Evolutionary conservation across 345 rosid species (phyloP).

Genomic region (Eucalyptus pumila): DNA sequence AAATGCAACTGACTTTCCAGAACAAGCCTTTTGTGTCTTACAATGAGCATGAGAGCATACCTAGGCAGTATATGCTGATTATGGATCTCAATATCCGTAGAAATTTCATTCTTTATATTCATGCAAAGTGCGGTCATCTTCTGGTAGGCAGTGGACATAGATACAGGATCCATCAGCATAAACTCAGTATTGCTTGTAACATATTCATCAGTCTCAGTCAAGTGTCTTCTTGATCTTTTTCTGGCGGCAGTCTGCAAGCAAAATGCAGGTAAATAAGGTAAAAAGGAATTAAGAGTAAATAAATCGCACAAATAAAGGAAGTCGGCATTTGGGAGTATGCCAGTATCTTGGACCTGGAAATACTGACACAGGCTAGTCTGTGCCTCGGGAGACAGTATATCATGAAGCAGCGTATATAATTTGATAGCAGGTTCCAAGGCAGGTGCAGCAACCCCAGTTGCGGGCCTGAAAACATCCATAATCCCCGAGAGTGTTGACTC

Average conservation of each 20-base stretch:
- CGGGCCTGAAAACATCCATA: constrained; percentile 55
- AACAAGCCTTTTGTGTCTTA: neutral
- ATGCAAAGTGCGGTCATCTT: constrained; percentile 73
- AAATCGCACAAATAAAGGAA: neutral
- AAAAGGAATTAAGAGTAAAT: neutral
- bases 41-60: constrained; percentile 8
- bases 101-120: constrained; percentile 75
- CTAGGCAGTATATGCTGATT: constrained; percentile 86
- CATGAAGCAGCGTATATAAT: constrained; percentile 83
- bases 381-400: constrained; percentile 85
- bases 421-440: constrained; percentile 87
- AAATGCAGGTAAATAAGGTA: neutral
- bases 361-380: constrained; percentile 78
- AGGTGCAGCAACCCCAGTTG: constrained; percentile 81
- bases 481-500: constrained; percentile 75
- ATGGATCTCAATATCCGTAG: constrained; percentile 89
- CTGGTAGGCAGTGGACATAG: constrained; percentile 77
- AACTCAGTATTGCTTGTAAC: constrained; percentile 47
- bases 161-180: constrained; percentile 46
- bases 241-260: constrained; percentile 63
- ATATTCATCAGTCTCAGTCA: constrained; percentile 91
- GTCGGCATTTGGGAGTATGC: neutral
- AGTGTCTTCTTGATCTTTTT: constrained; percentile 78
- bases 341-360: constrained; percentile 60
- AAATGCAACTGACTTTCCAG: neutral